Percentiles rank a stretch among this genome's conserved stretches.
Conservation (phyloP, 139 green algal species). For the Mesostigma viride region DNA sequence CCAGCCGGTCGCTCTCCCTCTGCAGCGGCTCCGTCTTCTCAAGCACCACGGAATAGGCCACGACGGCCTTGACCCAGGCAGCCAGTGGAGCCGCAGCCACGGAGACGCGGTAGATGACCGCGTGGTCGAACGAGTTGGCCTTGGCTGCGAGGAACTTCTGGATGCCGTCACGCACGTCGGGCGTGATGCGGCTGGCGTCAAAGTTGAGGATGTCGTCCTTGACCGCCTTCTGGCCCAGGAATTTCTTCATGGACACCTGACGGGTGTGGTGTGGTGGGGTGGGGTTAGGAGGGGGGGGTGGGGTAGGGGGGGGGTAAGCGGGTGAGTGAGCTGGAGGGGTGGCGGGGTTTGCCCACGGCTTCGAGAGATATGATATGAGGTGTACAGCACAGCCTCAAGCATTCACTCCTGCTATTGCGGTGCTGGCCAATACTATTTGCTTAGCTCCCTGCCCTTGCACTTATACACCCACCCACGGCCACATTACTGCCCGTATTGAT, state of each 20-base stretch:
- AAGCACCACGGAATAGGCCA: slow-evolving; percentile 42
- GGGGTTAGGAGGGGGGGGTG: too few relatives aligned
- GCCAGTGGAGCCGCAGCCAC: slow-evolving; percentile 67
- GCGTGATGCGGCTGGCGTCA: slow-evolving; percentile 46
- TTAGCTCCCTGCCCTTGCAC: too few relatives aligned
- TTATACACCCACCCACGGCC: too few relatives aligned
- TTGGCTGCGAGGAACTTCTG: slow-evolving; percentile 26
- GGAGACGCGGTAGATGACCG: slow-evolving; percentile 52
- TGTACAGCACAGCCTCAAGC: too few relatives aligned
- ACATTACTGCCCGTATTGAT: too few relatives aligned
- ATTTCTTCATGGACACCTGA: slow-evolving; percentile 78
- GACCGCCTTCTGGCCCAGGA: slow-evolving; percentile 44
- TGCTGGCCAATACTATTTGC: too few relatives aligned
- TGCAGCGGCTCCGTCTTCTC: slow-evolving; percentile 55
- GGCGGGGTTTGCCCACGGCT: too few relatives aligned
- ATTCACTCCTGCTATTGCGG: too few relatives aligned
- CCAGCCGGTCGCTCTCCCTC: slow-evolving; percentile 42
- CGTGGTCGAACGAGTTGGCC: slow-evolving; percentile 52
- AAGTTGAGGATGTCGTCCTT: slow-evolving; percentile 69
- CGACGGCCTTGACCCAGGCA: slow-evolving; percentile 53
- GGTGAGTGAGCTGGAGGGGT: too few relatives aligned
- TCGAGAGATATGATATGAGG: too few relatives aligned
- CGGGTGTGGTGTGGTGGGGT: too few relatives aligned
- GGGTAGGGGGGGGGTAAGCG: too few relatives aligned
- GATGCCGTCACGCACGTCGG: slow-evolving; percentile 5